A percentile compares a stretch with the other conserved stretches of the same genome.
These are phyloP conservation scores for Gastrolobium villosum DNA, from an alignment of 306 rosid genomes.

Conservation along the genomic window DNA sequence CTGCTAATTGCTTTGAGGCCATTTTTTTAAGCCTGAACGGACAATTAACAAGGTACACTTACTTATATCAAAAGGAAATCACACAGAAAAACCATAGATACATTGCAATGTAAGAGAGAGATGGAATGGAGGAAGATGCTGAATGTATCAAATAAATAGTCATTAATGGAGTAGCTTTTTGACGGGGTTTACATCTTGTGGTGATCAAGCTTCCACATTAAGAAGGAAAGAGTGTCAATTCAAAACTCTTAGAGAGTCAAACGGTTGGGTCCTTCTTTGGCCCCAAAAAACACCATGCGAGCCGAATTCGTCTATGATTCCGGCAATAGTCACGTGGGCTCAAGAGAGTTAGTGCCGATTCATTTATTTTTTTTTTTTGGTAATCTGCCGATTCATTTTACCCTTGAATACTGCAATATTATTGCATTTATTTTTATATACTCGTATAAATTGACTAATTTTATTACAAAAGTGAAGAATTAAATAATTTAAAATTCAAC, in stretches of 20 bases:
- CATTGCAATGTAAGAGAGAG: background rate
- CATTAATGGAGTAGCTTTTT: constrained; percentile 33
- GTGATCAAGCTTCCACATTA: constrained; percentile 44
- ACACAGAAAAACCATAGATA: background rate
- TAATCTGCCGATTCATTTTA: too few species aligned
- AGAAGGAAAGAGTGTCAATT: constrained; percentile 40
- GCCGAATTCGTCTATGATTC: constrained; percentile 20
- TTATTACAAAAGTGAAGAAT: background rate
- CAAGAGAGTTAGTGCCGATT: background rate
- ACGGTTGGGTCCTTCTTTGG: constrained; percentile 50
- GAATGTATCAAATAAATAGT: constrained; percentile 38
- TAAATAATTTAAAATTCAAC: background rate
- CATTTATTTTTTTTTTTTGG: too few species aligned
- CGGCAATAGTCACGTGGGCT: constrained; percentile 41
- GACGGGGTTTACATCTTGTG: constrained; percentile 43
- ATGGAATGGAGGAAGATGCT: constrained; percentile 4
- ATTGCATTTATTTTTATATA: background rate
- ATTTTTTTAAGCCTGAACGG: constrained; percentile 28
- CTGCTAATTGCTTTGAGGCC: constrained; percentile 26
- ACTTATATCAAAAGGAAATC: constrained; percentile 22
- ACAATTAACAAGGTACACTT: constrained; percentile 18
- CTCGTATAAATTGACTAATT: background rate
- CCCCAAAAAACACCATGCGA: constrained; percentile 22
- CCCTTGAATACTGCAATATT: background rate
- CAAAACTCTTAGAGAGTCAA: constrained; percentile 43